Conservation (phyloP, 2,329 filamentous ascomycete genomes). For the Aspergillus sergii region DNA sequence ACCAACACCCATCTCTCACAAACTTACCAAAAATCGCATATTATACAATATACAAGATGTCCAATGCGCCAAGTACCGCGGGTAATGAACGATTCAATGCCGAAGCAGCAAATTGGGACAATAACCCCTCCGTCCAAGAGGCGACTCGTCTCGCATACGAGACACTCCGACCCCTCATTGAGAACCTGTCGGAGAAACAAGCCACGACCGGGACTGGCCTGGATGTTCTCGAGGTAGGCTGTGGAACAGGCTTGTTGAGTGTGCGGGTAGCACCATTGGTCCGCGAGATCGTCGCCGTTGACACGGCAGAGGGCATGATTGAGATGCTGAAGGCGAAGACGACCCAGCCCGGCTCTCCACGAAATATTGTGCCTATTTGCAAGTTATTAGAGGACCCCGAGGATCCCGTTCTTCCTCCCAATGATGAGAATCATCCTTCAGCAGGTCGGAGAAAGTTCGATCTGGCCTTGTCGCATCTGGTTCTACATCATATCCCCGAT, state of each 20-base stretch:
- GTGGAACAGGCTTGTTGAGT: slow-evolving; percentile 59
- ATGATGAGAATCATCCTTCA: slow-evolving; percentile 28
- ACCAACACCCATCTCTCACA: background rate
- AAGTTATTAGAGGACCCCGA: slow-evolving; percentile 54
- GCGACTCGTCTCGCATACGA: slow-evolving; percentile 49
- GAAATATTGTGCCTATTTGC: slow-evolving; percentile 52
- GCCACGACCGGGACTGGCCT: slow-evolving; percentile 19
- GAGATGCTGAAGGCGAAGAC: slow-evolving; percentile 53
- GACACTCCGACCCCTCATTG: slow-evolving; percentile 43
- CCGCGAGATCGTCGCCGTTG: slow-evolving; percentile 54
- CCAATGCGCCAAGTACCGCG: slow-evolving; percentile 1
- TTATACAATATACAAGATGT: background rate
- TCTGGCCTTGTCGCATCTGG: slow-evolving; percentile 56
- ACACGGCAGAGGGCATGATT: slow-evolving; percentile 60
- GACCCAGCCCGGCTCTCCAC: slow-evolving; percentile 22
- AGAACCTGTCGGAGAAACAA: slow-evolving; percentile 19
- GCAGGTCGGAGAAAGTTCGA: slow-evolving; percentile 49
- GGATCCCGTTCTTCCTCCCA: slow-evolving; percentile 45
- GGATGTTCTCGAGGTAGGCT: slow-evolving; percentile 60
- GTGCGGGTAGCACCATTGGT: slow-evolving; percentile 53
- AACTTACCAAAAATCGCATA: accelerated
- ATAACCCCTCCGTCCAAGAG: slow-evolving; percentile 53
- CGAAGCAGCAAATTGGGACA: slow-evolving; percentile 59
- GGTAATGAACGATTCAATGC: slow-evolving; percentile 54
- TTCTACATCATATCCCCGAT: slow-evolving; percentile 58